Base-by-base conservation (phyloP, 1,139 yeast genomes). In the Debaryomyces sp. region DNA sequence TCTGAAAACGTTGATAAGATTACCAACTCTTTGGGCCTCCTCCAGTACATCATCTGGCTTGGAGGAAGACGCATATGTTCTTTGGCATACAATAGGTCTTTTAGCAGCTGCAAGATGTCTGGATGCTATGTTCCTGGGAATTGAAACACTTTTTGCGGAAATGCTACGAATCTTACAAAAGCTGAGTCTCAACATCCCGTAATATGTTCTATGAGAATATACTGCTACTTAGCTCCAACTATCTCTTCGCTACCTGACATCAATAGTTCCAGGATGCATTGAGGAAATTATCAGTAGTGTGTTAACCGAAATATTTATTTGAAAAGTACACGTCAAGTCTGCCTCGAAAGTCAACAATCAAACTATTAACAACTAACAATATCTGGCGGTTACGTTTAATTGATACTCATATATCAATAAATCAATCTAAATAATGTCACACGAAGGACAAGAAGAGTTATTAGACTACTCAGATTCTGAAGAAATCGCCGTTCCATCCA, bases 391-490 rank as follows among this genome's bases (percentile, higher is more conserved):
- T 22, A 18, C 12, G n/a, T 21, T 12, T 37, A 26, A 23, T 30
- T 38, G 43, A 38, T 39, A 27, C 13, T 26, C 12, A 33, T 32
- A 44, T 40, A 44, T 39, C 43, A 44, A 37, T 43, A 35, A 47
- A 50, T 50, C 50, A 45, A 50, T 41, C 38, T 29, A 42, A 17
- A 46, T 23, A 43, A 84, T 84, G 89, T 84, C 95, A 46, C 87
- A 89, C 87, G 96, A 89, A 83, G 96, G 96, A 67, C 98, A 92
- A 87, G 98, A 92, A 88, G 99, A 94, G 81, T 84, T 92, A 71
- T 86, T 94, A 77, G 98, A 92, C 73, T 92, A 94, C 83, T 91
- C 97, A 70, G 98, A 94, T 71, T 89, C 96, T 72, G 99, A 94
- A 78, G 98, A 94, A 73, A 85, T 85, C 73, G 87, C 90, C 66